Evolutionary conservation across 257 asterid species (phyloP), one percentile per base, ranked within the genome.

Genomic region (Forsythia viridissima): DNA sequence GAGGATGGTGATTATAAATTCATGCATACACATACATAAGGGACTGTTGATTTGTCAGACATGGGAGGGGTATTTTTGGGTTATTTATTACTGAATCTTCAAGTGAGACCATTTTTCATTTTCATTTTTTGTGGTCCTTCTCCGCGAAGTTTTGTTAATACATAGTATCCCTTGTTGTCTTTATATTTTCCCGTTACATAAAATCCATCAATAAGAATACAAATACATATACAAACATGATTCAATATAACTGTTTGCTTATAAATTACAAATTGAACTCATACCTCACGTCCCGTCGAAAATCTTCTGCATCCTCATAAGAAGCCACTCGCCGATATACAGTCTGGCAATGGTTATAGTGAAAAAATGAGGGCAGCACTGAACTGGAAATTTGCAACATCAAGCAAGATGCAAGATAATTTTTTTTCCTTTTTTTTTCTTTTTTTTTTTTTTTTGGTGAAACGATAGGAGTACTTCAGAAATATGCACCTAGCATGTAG

Each of bases 271-370:
- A 77, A 83, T 82, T 44, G 16, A 16, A 78, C 36, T 76, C 39
- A n/a, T 85, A 94, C 97, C 97, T 90, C 72, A 89, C 79, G 65
- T 94, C 98, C 81, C 88, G 93, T 79, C 84, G 83, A 36, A 94
- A 41, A 80, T 94, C 98, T 76, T 88, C 92, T 24, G 90, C 85
- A 51, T 80, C 85, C 85, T 91, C 89, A 72, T 94, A 94, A 24
- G 98, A 89, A 79, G 89, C 78, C 61, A 93, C 20, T 76, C 96
- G 91, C 68, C 79, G 72, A 84, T 81, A 86, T 76, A 93, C 72
- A 42, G 96, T 94, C 98, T 94, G 93, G 51, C 18, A 74, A 76
- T 72, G 38, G 76, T 80, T 11, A 6, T 39, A 43, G 76, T 37
- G 67, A 52, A 68, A 39, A 76, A 51, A 75, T 65, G 39, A 81